Evolutionary conservation across 1,284 basidiomycete genomes (phyloP).

Genomic region (Cerioporus squamosus): DNA sequence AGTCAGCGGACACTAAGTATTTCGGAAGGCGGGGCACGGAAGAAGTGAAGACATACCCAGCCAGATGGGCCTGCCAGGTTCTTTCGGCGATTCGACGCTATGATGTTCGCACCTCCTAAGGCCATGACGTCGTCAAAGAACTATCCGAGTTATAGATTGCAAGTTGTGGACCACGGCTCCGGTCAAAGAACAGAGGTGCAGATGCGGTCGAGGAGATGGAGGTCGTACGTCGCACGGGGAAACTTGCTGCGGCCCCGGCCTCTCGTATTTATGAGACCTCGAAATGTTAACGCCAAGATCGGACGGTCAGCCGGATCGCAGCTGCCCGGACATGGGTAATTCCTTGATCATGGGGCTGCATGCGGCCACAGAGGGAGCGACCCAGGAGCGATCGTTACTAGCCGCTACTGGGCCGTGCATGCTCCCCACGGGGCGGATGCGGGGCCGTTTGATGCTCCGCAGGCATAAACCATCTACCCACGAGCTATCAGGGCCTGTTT

Average conservation of each 20-base stretch:
- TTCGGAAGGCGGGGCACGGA: background rate
- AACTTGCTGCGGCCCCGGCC: background rate
- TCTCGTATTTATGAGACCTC: background rate
- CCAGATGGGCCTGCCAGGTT: constrained; percentile 66
- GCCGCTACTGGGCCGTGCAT: too few species aligned
- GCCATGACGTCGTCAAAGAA: constrained; percentile 41
- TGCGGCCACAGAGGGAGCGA: background rate
- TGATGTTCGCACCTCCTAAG: constrained; percentile 40
- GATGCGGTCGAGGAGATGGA: background rate
- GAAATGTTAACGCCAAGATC: too few species aligned
- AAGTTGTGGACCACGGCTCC: too few species aligned
- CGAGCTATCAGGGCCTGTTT: too few species aligned
- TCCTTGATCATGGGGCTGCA: background rate
- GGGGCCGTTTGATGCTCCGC: background rate
- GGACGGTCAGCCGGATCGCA: background rate
- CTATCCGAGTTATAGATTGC: too few species aligned
- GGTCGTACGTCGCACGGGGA: background rate
- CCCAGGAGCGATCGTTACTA: background rate
- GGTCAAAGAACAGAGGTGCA: background rate
- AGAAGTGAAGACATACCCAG: constrained; percentile 51
- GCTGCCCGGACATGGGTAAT: background rate
- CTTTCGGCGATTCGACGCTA: constrained; percentile 52
- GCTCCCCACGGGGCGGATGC: background rate
- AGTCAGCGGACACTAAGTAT: background rate
- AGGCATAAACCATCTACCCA: background rate